phyloP scores from a whole-genome alignment of 768 basidiomycete genomes.

The Podaxis sp. region DNA sequence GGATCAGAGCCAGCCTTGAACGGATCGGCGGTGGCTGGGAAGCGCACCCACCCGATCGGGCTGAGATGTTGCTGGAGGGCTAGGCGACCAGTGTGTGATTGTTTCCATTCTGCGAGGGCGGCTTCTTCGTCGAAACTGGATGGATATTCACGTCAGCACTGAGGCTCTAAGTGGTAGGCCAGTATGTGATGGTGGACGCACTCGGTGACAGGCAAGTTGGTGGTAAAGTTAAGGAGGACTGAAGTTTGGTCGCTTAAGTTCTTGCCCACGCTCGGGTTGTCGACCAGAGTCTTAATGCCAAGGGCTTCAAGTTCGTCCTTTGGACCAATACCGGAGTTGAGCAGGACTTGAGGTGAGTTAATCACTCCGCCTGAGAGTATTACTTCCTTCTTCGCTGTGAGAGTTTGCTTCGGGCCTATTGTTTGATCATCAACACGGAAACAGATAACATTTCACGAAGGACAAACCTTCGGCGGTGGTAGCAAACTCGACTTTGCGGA shows the following conservation, averaged over 20 bases:
- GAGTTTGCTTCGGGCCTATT: neutral
- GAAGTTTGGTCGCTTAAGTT: constrained; percentile 18
- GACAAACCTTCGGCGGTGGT: neutral
- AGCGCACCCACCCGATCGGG: neutral
- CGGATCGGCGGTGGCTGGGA: neutral
- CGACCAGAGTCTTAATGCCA: constrained; percentile 12
- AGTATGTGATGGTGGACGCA: neutral
- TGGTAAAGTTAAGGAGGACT: neutral
- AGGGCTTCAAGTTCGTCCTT: constrained; percentile 10
- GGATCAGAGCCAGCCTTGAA: neutral
- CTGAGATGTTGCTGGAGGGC: neutral
- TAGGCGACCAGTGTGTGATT: neutral
- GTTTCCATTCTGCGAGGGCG: neutral
- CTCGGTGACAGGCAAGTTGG: neutral
- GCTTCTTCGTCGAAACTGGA: neutral
- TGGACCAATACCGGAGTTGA: constrained; percentile 24
- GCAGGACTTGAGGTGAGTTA: constrained; percentile 24
- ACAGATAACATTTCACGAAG: neutral
- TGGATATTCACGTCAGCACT: neutral
- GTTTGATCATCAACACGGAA: neutral
- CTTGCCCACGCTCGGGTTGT: constrained; percentile 19
- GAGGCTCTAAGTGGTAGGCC: neutral
- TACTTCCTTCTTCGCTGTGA: constrained; percentile 26
- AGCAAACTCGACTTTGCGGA: neutral
- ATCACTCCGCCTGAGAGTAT: constrained; percentile 30